phyloP scores from a whole-genome alignment of 768 basidiomycete species.

The Cyclocybe cylindracea region DNA sequence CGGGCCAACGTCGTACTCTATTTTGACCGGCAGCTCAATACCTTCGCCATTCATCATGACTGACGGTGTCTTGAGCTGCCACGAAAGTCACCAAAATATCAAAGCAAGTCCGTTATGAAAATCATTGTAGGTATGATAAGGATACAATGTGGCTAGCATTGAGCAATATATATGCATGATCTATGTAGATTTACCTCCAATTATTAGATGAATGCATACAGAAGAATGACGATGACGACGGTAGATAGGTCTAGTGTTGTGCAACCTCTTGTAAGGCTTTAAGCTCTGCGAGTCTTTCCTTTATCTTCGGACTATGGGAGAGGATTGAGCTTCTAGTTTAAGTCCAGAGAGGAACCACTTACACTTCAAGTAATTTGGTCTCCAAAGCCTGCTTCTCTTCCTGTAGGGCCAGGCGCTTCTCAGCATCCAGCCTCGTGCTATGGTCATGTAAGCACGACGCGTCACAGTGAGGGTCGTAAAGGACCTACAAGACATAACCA shows the following conservation, averaged over 20 bases:
- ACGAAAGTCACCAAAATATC: too few species aligned
- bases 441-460: neutral
- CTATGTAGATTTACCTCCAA: too few species aligned
- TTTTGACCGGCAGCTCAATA: constrained; percentile 64
- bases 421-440: constrained; percentile 88
- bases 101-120: too few species aligned
- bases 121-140: too few species aligned
- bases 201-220: too few species aligned
- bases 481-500: constrained; percentile 86
- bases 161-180: too few species aligned
- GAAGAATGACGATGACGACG: too few species aligned
- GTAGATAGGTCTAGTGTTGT: neutral
- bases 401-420: constrained; percentile 86
- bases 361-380: constrained; percentile 85
- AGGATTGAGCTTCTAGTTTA: constrained; percentile 2
- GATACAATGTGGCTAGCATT: too few species aligned
- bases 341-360: constrained; percentile 31
- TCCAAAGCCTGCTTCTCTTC: constrained; percentile 93
- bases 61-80: too few species aligned
- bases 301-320: constrained; percentile 75
- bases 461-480: constrained; percentile 5
- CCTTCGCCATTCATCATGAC: constrained; percentile 56
- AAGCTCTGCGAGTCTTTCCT: constrained; percentile 71
- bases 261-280: constrained; percentile 18
- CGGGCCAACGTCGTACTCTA: constrained; percentile 70